Evolutionary conservation across 1,284 basidiomycete genomes (phyloP), one percentile per base, ranked within the genome.

Genomic region (Xerocomus nothofagi): DNA sequence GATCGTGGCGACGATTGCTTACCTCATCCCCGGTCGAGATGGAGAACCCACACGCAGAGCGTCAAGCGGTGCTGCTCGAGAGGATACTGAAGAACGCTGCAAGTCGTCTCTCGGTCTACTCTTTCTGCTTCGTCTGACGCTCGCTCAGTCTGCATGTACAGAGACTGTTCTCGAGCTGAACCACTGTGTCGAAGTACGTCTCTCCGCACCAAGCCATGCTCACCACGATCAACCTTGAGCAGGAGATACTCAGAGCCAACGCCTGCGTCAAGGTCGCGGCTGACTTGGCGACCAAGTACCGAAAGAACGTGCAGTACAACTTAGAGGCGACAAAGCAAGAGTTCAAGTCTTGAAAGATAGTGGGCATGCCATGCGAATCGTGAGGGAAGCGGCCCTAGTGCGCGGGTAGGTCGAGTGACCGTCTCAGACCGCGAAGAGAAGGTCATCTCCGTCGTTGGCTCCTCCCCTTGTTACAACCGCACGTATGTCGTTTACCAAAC

Each of bases 21-120:
- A 26, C 26, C 26, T 26, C 42, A 46, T 44, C 43, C 56, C 20
- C 47, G 38, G 32, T 33, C 46, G 17, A 40, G 42, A 93, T 94
- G 91, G 89, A 93, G 71, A 93, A 93, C 67, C 91, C 89, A 23
- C 91, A 96, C 64, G 91, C 93, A 54, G 91, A 94, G 69, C 79
- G 91, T 53, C 93, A 97, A 67, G 91, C 89, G 29, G 83, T 93
- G 32, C 78, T 96, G 29, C 77, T 96, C 3, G 91, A 94, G 61
- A 81, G 93, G 24, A 95, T 97, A 57, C 76, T 93, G 33, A 94
- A 93, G 71, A 96, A 93, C 60, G 83, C 89, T 10, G 92, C 93
- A 56, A 61, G 86, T 71, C 5, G 46, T 45, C 49, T 24, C 18
- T 3, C 12, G 0, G 12, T 39, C 11, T 1, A 24, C 14, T 12